Percentiles rank a stretch among this genome's conserved stretches.
phyloP scores from a whole-genome alignment of 306 rosid genomes.

The Glycyrrhiza uralensis region DNA sequence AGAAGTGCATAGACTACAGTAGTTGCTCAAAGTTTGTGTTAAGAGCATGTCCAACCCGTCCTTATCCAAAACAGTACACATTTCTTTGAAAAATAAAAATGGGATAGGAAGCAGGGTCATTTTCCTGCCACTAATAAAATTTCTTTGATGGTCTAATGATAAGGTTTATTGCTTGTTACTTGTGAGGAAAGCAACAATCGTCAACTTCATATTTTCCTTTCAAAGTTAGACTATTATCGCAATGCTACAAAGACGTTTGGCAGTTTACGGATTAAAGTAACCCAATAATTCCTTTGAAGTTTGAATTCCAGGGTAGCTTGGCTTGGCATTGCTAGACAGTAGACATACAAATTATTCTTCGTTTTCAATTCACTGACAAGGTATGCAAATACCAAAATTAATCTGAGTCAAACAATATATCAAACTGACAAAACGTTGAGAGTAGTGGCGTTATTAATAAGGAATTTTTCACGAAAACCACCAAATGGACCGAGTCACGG shows the following conservation, averaged over 20 bases:
- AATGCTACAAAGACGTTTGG: neutral
- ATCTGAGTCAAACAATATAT: too few species aligned
- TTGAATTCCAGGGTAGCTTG: neutral
- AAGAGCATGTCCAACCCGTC: neutral
- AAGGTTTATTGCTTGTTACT: neutral
- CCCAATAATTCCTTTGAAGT: too few species aligned
- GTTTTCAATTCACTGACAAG: neutral
- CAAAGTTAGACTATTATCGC: neutral
- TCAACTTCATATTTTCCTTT: neutral
- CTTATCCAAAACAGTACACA: conserved; percentile 29
- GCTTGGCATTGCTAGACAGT: neutral
- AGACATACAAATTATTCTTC: neutral
- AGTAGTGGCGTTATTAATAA: neutral
- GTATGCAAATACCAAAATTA: neutral
- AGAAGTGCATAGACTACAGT: neutral
- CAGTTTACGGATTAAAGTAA: neutral
- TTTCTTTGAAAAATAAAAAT: too few species aligned
- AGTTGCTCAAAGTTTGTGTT: neutral
- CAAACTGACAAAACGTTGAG: neutral
- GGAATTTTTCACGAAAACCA: neutral
- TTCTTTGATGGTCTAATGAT: neutral
- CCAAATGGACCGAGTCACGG: neutral
- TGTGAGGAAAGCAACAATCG: neutral
- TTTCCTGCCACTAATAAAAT: neutral
- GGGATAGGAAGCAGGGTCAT: too few species aligned